Conservation (phyloP, 2,329 filamentous ascomycete genomes). For the Cephalotrichum gorgonifer region DNA sequence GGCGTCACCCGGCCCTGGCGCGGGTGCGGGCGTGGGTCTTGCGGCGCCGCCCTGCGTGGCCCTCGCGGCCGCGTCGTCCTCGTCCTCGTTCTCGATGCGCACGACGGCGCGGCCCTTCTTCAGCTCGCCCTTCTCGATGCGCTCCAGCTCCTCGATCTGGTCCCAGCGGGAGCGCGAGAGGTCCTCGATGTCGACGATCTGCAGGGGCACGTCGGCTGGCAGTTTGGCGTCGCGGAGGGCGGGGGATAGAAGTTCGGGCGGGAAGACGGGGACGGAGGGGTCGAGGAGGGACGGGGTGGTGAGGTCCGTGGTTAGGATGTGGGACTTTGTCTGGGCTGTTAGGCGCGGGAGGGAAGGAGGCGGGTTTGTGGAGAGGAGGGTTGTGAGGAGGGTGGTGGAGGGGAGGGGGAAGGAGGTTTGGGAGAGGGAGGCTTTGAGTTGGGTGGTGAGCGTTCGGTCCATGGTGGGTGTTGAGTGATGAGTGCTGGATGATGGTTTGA, state of each 20-base stretch:
- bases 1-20: conserved; percentile 7
- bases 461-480: conserved; percentile 10
- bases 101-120: conserved; percentile 74
- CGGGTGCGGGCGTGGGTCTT: conserved; percentile 7
- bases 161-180: conserved; percentile 72
- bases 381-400: conserved; percentile 49
- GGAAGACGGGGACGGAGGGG: conserved; percentile 29
- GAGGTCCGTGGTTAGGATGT: conserved; percentile 70
- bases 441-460: conserved; percentile 21
- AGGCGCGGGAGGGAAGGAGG: conserved; percentile 59
- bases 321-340: conserved; percentile 69
- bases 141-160: conserved; percentile 74
- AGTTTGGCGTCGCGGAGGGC: conserved; percentile 46
- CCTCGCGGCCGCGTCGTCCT: conserved; percentile 36
- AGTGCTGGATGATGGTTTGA: not conserved
- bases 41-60: conserved; percentile 11
- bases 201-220: conserved; percentile 56
- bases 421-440: conserved; percentile 41
- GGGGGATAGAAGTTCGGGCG: conserved; percentile 39
- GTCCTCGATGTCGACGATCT: conserved; percentile 81
- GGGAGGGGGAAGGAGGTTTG: conserved; percentile 43
- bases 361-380: conserved; percentile 47
- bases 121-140: conserved; percentile 60
- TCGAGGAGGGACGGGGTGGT: conserved; percentile 45
- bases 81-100: conserved; percentile 40